Percentiles rank a stretch among this genome's conserved stretches.
These are phyloP conservation scores for Uronychia binucleata DNA, from an alignment of 73 alveolate species.

Conservation along the genomic window DNA sequence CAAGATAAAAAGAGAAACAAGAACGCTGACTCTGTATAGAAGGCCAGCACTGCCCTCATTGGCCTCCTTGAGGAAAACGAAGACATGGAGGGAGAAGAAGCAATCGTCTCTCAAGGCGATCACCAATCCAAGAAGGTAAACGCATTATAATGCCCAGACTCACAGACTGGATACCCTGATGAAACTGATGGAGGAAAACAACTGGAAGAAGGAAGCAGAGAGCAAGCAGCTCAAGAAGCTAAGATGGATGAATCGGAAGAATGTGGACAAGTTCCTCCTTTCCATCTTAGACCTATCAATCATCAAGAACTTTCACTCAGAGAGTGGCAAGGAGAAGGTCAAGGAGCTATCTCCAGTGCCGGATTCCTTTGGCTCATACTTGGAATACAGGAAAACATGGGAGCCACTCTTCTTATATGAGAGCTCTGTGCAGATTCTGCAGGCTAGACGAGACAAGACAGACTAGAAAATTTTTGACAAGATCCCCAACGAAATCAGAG, in stretches of 20 bases:
- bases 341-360: constrained; percentile 26
- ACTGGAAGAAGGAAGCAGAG: neutral
- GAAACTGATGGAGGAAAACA: neutral
- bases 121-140: neutral
- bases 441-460: neutral
- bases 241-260: constrained; percentile 31
- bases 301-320: constrained; percentile 17
- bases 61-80: neutral
- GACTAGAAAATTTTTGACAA: constrained; percentile 10
- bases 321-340: constrained; percentile 4
- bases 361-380: constrained; percentile 5
- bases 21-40: neutral
- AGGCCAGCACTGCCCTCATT: neutral
- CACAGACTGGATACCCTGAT: neutral
- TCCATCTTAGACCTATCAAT: constrained; percentile 23
- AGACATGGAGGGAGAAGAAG: neutral
- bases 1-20: neutral
- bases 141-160: neutral
- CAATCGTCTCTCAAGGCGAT: neutral
- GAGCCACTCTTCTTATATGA: constrained; percentile 48
- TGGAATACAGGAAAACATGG: constrained; percentile 42
- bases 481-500: neutral
- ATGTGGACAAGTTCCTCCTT: constrained; percentile 18
- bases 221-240: constrained; percentile 14
- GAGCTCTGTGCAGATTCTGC: neutral